phyloP scores from a whole-genome alignment of 306 rosid genomes.

The Cicer chorassanicum region DNA sequence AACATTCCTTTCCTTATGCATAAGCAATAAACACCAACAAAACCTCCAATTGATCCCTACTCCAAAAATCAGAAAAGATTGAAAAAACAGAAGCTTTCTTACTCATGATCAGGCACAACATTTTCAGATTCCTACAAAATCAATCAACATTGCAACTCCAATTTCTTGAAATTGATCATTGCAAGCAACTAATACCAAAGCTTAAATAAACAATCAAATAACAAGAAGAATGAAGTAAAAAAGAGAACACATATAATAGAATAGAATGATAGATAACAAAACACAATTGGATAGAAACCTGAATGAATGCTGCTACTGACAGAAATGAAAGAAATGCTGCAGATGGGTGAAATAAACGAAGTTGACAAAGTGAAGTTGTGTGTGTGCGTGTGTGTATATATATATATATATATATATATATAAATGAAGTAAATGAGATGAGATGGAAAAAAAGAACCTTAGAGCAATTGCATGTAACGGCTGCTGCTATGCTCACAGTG shows the following conservation, averaged over 20 bases:
- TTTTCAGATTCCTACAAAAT: background rate
- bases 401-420: too few relatives aligned
- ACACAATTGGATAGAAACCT: background rate
- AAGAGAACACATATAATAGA: background rate
- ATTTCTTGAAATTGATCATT: background rate
- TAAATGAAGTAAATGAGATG: too few relatives aligned
- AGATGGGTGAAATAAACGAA: background rate
- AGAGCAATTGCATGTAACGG: too few relatives aligned
- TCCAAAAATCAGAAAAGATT: background rate
- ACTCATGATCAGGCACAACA: background rate
- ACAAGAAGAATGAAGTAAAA: too few relatives aligned
- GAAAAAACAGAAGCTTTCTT: conserved; percentile 1
- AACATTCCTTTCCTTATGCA: background rate
- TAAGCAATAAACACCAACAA: background rate
- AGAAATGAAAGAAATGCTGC: background rate
- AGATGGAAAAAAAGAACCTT: too few relatives aligned
- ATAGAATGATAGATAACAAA: background rate
- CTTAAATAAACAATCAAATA: too few relatives aligned
- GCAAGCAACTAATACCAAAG: background rate
- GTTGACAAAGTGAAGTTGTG: too few relatives aligned
- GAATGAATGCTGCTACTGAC: background rate
- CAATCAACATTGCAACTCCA: background rate
- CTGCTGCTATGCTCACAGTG: too few relatives aligned
- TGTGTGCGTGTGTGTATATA: too few relatives aligned
- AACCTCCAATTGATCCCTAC: background rate